Conservation (phyloP, 129 eudicot species). For the Ambrosia trifida region DNA sequence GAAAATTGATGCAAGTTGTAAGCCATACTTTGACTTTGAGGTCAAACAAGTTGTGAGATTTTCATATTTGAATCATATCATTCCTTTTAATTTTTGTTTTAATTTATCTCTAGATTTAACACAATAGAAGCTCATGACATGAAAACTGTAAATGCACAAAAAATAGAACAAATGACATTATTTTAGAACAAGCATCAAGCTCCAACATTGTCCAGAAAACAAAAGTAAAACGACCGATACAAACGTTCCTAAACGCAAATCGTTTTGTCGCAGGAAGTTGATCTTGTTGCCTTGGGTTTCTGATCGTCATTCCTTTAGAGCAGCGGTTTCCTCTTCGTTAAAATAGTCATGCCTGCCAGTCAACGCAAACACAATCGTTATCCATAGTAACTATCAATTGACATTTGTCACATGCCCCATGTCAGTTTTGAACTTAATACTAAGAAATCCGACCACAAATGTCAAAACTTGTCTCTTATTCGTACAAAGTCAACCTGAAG, state of each 20-base stretch:
- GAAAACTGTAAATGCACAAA: background rate
- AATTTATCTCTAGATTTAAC: background rate
- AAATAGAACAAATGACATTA: slow-evolving; percentile 19
- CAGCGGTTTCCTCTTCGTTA: slow-evolving; percentile 50
- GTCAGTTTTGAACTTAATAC: background rate
- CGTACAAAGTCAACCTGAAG: background rate
- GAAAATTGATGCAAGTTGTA: slow-evolving; percentile 12
- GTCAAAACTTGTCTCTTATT: background rate
- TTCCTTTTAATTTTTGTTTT: background rate
- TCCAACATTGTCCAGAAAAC: background rate
- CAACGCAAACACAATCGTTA: slow-evolving; percentile 22
- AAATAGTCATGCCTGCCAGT: slow-evolving; percentile 72
- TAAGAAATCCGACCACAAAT: background rate
- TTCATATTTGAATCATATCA: background rate
- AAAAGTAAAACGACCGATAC: slow-evolving; percentile 16
- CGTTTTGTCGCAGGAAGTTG: slow-evolving; percentile 9
- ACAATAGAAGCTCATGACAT: slow-evolving; percentile 8
- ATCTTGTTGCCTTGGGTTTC: slow-evolving; percentile 17
- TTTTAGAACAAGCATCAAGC: slow-evolving; percentile 24
- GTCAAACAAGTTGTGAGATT: background rate
- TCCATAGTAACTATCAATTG: background rate
- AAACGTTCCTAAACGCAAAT: slow-evolving; percentile 12
- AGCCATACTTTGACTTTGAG: slow-evolving; percentile 13
- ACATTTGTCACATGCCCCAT: background rate
- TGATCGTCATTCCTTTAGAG: slow-evolving; percentile 63